Conservation (phyloP, 108 stramenopile species). For the Ochromonas danica region DNA sequence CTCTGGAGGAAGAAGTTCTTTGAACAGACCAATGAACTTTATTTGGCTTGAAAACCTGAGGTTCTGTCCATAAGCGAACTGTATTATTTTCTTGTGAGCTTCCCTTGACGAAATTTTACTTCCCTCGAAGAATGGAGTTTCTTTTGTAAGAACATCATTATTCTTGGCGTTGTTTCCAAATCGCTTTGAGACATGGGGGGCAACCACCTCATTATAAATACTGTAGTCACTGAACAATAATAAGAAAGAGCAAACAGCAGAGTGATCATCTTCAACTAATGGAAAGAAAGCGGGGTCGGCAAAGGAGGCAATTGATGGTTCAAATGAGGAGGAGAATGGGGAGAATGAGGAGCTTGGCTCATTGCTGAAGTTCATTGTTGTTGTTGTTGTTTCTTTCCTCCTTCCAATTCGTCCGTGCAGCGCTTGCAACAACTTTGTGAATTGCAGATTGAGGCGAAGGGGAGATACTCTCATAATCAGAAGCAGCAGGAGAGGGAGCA, state of each 20-base stretch:
- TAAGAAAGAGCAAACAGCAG: background rate
- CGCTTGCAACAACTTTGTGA: no score
- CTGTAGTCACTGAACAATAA: constrained; percentile 6
- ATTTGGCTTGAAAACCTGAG: constrained; percentile 15
- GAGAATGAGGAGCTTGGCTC: no score
- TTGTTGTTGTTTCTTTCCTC: no score
- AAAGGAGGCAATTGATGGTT: no score
- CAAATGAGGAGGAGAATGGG: no score
- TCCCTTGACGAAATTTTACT: constrained; percentile 16
- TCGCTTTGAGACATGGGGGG: constrained; percentile 13
- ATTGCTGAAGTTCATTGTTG: no score
- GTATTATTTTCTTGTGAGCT: constrained; percentile 17
- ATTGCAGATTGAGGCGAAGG: no score
- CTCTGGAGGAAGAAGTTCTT: constrained; percentile 15
- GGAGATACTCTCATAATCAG: no score
- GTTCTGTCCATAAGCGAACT: constrained; percentile 15
- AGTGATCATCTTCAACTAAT: no score
- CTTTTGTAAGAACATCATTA: constrained; percentile 17
- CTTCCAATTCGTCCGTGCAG: no score
- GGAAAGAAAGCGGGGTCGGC: no score
- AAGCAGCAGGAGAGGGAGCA: no score
- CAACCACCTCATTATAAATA: constrained; percentile 17
- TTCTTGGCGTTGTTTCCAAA: constrained; percentile 15
- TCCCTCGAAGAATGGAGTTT: constrained; percentile 15
- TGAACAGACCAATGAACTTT: constrained; percentile 16